Base-by-base conservation (phyloP, 768 basidiomycete genomes). In the Suillus fuscotomentosus region DNA sequence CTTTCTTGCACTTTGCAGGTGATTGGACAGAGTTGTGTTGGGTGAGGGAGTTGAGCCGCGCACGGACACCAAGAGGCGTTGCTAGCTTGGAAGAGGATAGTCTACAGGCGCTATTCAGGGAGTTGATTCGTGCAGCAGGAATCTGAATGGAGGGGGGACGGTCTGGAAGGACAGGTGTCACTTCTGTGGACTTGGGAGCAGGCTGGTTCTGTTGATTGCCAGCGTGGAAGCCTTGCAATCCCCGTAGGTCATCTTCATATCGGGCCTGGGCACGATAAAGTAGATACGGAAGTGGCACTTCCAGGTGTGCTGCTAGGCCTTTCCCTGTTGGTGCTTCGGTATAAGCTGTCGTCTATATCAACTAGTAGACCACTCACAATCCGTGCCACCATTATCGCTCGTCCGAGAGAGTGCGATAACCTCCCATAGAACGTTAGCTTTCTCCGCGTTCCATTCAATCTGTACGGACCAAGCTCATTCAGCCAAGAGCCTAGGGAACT, bases 381-480 rank as follows among this genome's bases (percentile, higher is more conserved):
- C 92, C 43, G 91, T 86, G 47, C 86, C 90, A 20, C 86, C 84
- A 61, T 86, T 88, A 66, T 92, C 90, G 36, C 83, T 85, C 6
- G 87, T 83, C 62, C 91, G 83, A 41, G 91, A 91, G 69, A 86
- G 83, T 61, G 92, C 88, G 66, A 95, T 93, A 51, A 91, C 90
- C 75, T 92, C 91, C 93, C 93, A 95, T 9, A 95, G 79, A 7
- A 92, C 85, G 66, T 89, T 88, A 53, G 94, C 93, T 74, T 94
- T 95, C 64, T 94, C 91, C 9, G 84, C 68, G 50, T 84, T 91
- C 93, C 93, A 95, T 79, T 91, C 88, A 74, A 95, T 88, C 92
- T 94, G 70, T 42, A 60, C 43, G 34, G 20, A 61, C 66, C 65
- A 62, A 67, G 56, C 63, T 69, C 51, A 65, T 63, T 67, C 38